Evolutionary conservation across 257 asterid species (phyloP), one percentile per base, ranked within the genome.

Genomic region (Solanum sparsipilum): DNA sequence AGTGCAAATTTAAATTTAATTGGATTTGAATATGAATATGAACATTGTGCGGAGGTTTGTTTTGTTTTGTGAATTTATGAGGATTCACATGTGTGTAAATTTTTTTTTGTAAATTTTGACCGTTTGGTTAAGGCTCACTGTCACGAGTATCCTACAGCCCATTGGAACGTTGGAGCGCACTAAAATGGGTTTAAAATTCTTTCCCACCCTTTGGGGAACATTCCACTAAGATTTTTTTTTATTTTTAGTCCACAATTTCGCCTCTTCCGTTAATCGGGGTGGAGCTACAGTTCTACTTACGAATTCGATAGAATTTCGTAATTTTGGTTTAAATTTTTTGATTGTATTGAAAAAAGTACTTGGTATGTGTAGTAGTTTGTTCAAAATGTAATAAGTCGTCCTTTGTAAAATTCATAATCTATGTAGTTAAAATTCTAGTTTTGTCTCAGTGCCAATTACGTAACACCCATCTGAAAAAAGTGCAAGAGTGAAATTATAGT

Each of bases 111-210:
- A 74, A 74, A 11, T 35, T 36, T 74, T 82, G 70, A 82, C 86
- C 86, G 86, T 82, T 82, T 82, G 38, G 38, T 20, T 32, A 58
- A 63, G 73, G 79, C 84, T 72, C 88, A 92, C 91, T 93, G 94
- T 93, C 98, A 94, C 98, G 96, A 87, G 97, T 88, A 76, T 85
- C 89, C 90, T 88, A 88, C 86, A 78, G 10, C 41, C 6, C 13
- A 84, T 90, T 88, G 76, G 93, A 93, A 93, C 96, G 94, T 94
- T 95, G 98, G 98, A 94, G 95, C 94, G 98, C 95, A 95, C 92
- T 87, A 87, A 12, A 12, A 82, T 44, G 2, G 34, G 71, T 86
- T 86, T 21, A 86, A 86, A 86, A n/a, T 70, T 44, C 74, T 83
- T 79, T 82, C 87, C 84, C 84, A 63, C 86, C n/a, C 72, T 79